phyloP scores from a whole-genome alignment of 208 protist genomes.

The Trypanosoma mega region DNA sequence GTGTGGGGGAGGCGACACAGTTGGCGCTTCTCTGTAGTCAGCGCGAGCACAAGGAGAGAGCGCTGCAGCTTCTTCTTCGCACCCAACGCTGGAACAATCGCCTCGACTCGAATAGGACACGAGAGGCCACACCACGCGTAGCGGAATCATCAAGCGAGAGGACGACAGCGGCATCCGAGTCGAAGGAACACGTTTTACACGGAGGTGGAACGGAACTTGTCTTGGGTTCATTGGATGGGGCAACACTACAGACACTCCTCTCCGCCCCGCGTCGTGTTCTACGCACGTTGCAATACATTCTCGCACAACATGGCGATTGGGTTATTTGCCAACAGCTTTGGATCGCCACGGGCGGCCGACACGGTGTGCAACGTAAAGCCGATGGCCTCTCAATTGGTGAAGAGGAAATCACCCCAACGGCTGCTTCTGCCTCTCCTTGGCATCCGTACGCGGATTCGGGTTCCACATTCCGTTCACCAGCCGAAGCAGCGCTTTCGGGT shows the following conservation, averaged over 20 bases:
- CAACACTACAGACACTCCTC: slow-evolving; percentile 1
- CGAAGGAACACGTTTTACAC: neutral
- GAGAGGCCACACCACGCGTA: too few relatives aligned
- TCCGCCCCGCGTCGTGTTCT: slow-evolving; percentile 1
- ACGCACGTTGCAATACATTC: slow-evolving; percentile 47
- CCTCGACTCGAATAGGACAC: neutral
- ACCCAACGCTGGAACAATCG: slow-evolving; percentile 22
- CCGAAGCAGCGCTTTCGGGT: neutral
- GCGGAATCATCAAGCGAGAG: too few relatives aligned
- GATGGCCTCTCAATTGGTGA: neutral
- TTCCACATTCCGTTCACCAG: neutral
- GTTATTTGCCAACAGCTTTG: slow-evolving; percentile 12
- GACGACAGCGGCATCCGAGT: neutral
- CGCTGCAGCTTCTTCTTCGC: slow-evolving; percentile 17
- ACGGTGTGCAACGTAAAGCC: too few relatives aligned
- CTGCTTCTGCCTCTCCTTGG: too few relatives aligned
- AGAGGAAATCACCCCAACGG: neutral
- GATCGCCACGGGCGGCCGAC: slow-evolving; percentile 9
- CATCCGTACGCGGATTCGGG: too few relatives aligned
- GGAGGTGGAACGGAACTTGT: neutral
- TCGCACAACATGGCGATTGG: slow-evolving; percentile 66
- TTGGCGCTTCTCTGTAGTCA: slow-evolving; percentile 36
- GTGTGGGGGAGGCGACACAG: slow-evolving; percentile 17
- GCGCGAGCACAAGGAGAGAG: slow-evolving; percentile 21
- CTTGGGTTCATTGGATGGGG: neutral